A percentile compares a stretch with the other conserved stretches of the same genome.
These are phyloP conservation scores for Candolleomyces aberdarensis DNA, from an alignment of 768 basidiomycete genomes.

Conservation along the genomic window DNA sequence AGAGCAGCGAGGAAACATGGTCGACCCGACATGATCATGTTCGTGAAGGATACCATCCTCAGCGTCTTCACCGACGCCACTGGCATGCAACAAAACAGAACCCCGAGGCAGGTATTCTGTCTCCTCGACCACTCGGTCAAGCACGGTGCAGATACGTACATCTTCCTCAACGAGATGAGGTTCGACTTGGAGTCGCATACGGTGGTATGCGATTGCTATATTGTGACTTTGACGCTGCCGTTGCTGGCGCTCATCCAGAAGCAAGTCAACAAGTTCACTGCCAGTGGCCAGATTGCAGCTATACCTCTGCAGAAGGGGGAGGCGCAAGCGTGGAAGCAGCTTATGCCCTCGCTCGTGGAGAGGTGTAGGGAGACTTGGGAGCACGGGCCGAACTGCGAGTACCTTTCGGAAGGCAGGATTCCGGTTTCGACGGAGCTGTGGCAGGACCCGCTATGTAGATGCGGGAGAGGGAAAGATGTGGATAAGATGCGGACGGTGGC, in stretches of 20 bases:
- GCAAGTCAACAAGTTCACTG: slow-evolving; percentile 12
- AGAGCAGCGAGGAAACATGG: slow-evolving; percentile 14
- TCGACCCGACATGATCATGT: slow-evolving; percentile 18
- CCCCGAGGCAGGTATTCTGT: not conserved
- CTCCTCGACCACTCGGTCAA: slow-evolving; percentile 1
- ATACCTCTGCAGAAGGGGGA: slow-evolving; percentile 29
- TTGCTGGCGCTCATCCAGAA: slow-evolving; percentile 11
- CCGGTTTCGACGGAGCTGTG: slow-evolving; percentile 37
- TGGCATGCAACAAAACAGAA: not conserved
- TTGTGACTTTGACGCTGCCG: slow-evolving; percentile 26
- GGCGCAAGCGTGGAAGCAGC: slow-evolving; percentile 44
- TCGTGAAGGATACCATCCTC: slow-evolving; percentile 28
- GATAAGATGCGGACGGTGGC: slow-evolving; percentile 28
- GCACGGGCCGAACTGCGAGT: slow-evolving; percentile 48
- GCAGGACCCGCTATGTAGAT: slow-evolving; percentile 46
- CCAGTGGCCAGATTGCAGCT: slow-evolving; percentile 4
- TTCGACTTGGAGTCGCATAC: slow-evolving; percentile 49
- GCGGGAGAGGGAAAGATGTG: slow-evolving; percentile 48
- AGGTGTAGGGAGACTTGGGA: slow-evolving; percentile 48
- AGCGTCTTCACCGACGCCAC: not conserved
- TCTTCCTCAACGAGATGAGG: slow-evolving; percentile 45
- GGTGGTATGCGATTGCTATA: slow-evolving; percentile 45
- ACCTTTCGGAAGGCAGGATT: slow-evolving; percentile 31
- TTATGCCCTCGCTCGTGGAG: slow-evolving; percentile 49
- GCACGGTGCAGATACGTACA: slow-evolving; percentile 27